Conservation (phyloP, 163 green algal genomes). For the Chlamydomonas reinhardtii region DNA sequence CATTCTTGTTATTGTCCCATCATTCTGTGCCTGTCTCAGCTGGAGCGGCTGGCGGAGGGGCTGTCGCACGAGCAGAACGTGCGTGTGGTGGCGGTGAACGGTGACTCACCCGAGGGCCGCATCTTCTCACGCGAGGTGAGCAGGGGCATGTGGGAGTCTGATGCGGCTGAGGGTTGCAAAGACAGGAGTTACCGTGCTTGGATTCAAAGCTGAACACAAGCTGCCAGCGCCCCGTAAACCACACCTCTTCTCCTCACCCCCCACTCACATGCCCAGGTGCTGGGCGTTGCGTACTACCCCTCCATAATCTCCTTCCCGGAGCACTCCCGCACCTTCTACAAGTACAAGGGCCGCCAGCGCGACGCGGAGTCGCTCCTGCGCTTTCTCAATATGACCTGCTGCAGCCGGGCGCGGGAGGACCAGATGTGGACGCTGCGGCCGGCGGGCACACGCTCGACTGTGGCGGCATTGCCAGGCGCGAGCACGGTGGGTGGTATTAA, state of each 20-base stretch:
- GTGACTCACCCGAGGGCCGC: slow-evolving; percentile 21
- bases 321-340: slow-evolving; percentile 45
- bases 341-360: slow-evolving; percentile 42
- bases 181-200: too few relatives aligned
- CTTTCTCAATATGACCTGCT: slow-evolving; percentile 55
- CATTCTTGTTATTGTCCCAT: too few relatives aligned
- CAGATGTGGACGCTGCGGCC: slow-evolving; percentile 31
- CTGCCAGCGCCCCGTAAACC: too few relatives aligned
- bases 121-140: slow-evolving; percentile 33
- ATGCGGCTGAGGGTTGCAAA: too few relatives aligned
- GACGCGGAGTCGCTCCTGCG: slow-evolving; percentile 45
- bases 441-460: background rate
- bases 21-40: slow-evolving; percentile 10
- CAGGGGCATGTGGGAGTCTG: too few relatives aligned
- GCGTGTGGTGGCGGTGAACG: slow-evolving; percentile 40
- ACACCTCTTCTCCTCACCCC: too few relatives aligned
- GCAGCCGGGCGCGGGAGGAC: slow-evolving; percentile 13
- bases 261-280: background rate
- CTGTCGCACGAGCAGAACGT: slow-evolving; percentile 30
- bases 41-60: slow-evolving; percentile 43
- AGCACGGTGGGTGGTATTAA: slow-evolving; percentile 18
- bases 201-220: too few relatives aligned
- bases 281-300: slow-evolving; percentile 46
- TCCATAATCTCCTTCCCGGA: slow-evolving; percentile 41
- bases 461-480: background rate